Conservation (phyloP, 768 basidiomycete genomes). For the Mycena filopes region DNA sequence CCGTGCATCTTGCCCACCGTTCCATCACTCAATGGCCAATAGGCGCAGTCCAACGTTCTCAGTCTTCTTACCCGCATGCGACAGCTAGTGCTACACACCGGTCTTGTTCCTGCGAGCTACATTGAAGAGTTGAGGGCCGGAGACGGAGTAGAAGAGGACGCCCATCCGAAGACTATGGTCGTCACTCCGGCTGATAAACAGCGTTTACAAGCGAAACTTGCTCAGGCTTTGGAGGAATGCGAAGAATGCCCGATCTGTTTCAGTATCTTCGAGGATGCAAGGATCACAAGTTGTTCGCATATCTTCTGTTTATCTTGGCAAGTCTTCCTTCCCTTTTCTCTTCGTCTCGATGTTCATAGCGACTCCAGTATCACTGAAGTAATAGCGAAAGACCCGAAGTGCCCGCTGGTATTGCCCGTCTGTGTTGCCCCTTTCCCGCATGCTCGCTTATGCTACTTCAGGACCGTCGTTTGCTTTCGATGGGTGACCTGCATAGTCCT, state of each 20-base stretch:
- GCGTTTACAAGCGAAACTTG: conserved; percentile 66
- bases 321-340: conserved; percentile 24
- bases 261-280: conserved; percentile 64
- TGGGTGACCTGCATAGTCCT: conserved; percentile 69
- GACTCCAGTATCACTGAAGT: conserved; percentile 71
- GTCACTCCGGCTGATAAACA: conserved; percentile 65
- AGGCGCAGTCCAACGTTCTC: conserved; percentile 78
- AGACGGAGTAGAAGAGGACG: conserved; percentile 47
- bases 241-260: conserved; percentile 89
- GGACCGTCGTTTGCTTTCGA: conserved; percentile 75
- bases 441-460: conserved; percentile 40
- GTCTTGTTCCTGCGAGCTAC: conserved; percentile 77
- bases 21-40: conserved; percentile 18
- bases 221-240: conserved; percentile 78
- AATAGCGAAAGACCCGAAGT: conserved; percentile 76
- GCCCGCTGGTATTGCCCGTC: conserved; percentile 82
- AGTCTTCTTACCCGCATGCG: conserved; percentile 89
- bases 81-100: conserved; percentile 84
- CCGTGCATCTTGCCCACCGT: not conserved
- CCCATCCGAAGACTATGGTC: conserved; percentile 40
- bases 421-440: not conserved
- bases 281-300: conserved; percentile 81
- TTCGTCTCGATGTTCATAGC: not conserved
- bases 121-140: conserved; percentile 67
- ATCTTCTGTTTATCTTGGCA: conserved; percentile 79